A percentile compares a stretch with the other conserved stretches of the same genome.
These are phyloP conservation scores for Kernera saxatilis DNA, from an alignment of 345 rosid genomes.

Conservation along the genomic window DNA sequence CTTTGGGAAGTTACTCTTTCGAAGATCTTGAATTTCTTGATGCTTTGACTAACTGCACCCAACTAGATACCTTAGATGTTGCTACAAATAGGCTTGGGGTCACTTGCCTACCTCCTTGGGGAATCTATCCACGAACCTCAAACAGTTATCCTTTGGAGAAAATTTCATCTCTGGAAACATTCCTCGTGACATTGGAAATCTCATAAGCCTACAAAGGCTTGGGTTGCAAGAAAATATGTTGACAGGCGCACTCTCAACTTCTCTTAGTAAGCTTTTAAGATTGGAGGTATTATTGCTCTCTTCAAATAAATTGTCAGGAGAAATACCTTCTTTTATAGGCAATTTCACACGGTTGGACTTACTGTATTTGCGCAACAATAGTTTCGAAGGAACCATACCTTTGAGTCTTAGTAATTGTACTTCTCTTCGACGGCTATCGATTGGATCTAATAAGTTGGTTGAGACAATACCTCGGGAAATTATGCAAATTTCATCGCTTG, in stretches of 20 bases:
- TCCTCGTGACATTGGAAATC: neutral
- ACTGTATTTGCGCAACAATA: neutral
- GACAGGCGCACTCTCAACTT: neutral
- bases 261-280: neutral
- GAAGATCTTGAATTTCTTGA: slow-evolving; percentile 10
- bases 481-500: neutral
- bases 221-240: rapidly evolving
- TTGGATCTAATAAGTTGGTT: neutral
- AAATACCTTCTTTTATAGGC: neutral
- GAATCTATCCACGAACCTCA: neutral
- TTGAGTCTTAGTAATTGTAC: neutral
- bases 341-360: neutral
- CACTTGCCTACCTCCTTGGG: neutral
- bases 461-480: neutral
- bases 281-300: rapidly evolving
- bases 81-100: neutral
- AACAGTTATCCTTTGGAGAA: rapidly evolving
- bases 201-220: neutral
- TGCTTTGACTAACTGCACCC: neutral
- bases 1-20: neutral
- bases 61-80: rapidly evolving
- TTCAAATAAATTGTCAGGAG: neutral
- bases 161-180: neutral
- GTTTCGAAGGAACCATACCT: slow-evolving; percentile 1
- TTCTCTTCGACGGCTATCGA: rapidly evolving